Evolutionary conservation across 2,329 filamentous ascomycete species (phyloP).

Genomic region (Colletotrichum salicis): DNA sequence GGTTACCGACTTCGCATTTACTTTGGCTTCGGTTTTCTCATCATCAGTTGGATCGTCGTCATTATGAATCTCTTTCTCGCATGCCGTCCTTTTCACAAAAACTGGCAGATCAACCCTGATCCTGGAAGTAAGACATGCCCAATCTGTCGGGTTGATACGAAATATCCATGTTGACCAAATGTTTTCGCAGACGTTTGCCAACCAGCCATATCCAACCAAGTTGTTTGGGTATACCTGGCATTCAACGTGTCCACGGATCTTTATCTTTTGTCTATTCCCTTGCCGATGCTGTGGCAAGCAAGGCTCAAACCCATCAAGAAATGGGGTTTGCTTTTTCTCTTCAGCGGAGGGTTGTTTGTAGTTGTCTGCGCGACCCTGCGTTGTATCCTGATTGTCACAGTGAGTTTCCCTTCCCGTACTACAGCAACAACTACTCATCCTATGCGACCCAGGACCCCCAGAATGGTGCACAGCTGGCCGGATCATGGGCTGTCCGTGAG

Average conservation of each 20-base stretch:
- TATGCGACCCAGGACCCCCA: not conserved
- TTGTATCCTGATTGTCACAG: not conserved
- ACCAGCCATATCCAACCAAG: not conserved
- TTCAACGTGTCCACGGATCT: not conserved
- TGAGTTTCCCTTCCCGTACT: not conserved
- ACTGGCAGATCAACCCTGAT: not conserved
- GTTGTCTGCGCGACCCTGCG: not conserved
- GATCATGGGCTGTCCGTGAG: not conserved
- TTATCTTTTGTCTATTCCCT: not conserved
- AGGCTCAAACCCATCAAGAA: not conserved
- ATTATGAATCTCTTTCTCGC: not conserved
- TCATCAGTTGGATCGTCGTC: not conserved
- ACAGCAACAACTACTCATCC: not conserved
- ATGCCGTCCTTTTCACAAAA: not conserved
- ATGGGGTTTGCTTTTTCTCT: not conserved
- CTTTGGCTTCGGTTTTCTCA: not conserved
- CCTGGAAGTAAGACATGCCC: not conserved
- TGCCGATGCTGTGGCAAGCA: not conserved
- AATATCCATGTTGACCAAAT: not conserved
- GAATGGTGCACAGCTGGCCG: not conserved
- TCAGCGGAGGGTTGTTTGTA: not conserved
- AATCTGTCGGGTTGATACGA: fast-evolving
- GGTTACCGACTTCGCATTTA: not conserved
- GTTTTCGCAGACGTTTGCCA: not conserved
- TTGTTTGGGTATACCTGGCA: not conserved